Evolutionary conservation across 1,284 basidiomycete species (phyloP).

Genomic region (Apiotrichum mycotoxinovorans): DNA sequence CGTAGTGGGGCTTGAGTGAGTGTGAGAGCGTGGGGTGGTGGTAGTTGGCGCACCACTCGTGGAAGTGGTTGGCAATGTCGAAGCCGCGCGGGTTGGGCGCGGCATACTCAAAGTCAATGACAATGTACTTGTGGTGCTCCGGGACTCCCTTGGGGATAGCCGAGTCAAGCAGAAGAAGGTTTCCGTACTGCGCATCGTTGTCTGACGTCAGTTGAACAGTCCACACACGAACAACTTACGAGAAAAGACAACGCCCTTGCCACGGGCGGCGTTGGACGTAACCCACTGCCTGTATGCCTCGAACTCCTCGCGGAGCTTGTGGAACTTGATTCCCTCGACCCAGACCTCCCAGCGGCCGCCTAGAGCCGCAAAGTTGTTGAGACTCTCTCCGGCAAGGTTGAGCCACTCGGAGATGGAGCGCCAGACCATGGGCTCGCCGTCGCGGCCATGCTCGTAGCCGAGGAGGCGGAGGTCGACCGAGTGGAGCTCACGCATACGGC

Average conservation of each 20-base stretch:
- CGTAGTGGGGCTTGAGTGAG: conserved; percentile 64
- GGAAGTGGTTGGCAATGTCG: conserved; percentile 94
- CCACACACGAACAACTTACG: conserved; percentile 32
- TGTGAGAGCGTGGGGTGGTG: conserved; percentile 63
- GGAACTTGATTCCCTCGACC: conserved; percentile 43
- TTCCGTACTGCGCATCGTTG: conserved; percentile 92
- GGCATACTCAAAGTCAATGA: conserved; percentile 94
- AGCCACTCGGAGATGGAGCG: conserved; percentile 64
- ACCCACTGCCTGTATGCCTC: conserved; percentile 44
- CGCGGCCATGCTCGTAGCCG: conserved; percentile 53
- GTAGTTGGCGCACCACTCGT: conserved; percentile 92
- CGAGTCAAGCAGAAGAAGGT: conserved; percentile 69
- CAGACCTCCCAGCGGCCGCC: conserved; percentile 41
- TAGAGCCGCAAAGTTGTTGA: conserved; percentile 27
- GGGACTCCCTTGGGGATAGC: conserved; percentile 52
- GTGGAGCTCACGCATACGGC: conserved; percentile 89
- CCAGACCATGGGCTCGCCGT: conserved; percentile 57
- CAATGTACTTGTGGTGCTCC: conserved; percentile 68
- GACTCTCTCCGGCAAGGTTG: conserved; percentile 32
- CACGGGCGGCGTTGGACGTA: conserved; percentile 30
- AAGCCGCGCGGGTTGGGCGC: conserved; percentile 81
- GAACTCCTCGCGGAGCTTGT: conserved; percentile 41
- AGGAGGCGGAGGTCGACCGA: conserved; percentile 75
- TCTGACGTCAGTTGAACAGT: conserved; percentile 53
- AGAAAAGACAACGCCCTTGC: conserved; percentile 46